These are phyloP conservation scores for Trichoderma asperelloides DNA, from an alignment of 495 filamentous ascomycete genomes.

Conservation along the genomic window DNA sequence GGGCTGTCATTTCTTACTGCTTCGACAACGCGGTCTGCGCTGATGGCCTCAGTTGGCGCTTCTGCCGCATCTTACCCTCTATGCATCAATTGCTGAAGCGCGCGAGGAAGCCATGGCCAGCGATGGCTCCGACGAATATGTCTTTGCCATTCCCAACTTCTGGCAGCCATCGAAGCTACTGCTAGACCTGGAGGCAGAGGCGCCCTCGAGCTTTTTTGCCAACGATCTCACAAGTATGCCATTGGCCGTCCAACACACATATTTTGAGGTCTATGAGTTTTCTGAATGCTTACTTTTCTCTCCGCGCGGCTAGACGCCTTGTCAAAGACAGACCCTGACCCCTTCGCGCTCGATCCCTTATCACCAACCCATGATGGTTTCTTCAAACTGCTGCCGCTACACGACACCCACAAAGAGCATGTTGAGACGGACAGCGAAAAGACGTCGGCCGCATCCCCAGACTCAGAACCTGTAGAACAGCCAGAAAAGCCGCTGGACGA, in stretches of 20 bases:
- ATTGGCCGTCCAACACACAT: too few species aligned
- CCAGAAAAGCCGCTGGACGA: conserved; percentile 14
- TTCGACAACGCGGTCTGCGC: not conserved
- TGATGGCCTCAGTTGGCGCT: not conserved
- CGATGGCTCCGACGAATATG: conserved; percentile 46
- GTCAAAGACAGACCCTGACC: conserved; percentile 8
- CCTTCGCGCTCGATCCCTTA: conserved; percentile 12
- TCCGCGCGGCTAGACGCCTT: not conserved
- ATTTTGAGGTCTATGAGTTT: not conserved
- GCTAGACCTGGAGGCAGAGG: conserved; percentile 17
- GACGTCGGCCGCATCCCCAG: not conserved
- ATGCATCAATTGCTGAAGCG: conserved; percentile 6
- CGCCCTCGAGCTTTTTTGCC: conserved; percentile 17
- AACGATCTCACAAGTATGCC: conserved; percentile 16
- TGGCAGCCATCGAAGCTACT: conserved; percentile 39
- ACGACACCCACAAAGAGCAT: conserved; percentile 23
- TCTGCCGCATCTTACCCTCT: not conserved
- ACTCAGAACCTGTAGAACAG: not conserved
- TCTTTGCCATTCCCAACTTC: conserved; percentile 65
- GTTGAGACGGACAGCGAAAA: not conserved
- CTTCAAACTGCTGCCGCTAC: conserved; percentile 34
- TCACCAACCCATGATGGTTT: conserved; percentile 23
- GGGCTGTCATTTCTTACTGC: not conserved
- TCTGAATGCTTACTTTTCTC: not conserved
- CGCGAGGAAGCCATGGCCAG: not conserved